Base-by-base conservation (phyloP, 176 grass and related monocot genomes). In the Themeda triandra region DNA sequence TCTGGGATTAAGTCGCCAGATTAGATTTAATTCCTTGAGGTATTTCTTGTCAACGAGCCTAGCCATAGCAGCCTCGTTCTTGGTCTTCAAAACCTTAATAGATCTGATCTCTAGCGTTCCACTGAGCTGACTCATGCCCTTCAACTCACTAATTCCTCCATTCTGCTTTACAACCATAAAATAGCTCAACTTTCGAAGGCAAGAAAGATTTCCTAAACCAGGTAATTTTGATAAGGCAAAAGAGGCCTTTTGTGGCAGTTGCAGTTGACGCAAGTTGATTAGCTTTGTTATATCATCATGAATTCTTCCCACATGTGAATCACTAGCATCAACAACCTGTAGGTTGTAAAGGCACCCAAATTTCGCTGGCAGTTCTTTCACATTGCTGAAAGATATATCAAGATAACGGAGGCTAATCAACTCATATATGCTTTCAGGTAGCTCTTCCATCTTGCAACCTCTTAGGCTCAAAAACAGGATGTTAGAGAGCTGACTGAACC, bases 171-270 rank as follows among this genome's bases (percentile, higher is more conserved):
- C 41, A 30, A 86, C 59, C 24, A 21, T 56, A 36, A 85, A 90
- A 37, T 76, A 31, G 0, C 36, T 62, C 35, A 90, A 77, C 4
- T 86, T 25, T 37, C 59, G 62, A 29, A 90, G 88, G 46, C 49
- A 63, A n/a, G 83, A 81, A 17, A 90, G 60, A 77, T 87, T 87
- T 25, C 85, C 75, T 58, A 91, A 75, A 8, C 81, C 74, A 18
- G 3, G 48, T 63, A 91, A 33, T 69, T 28, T 65, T 6, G 80
- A 73, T 63, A 87, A 30, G 23, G 35, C n/a, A 0, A 17, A 3
- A 58, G 66, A 59, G 23, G n/a, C n/a, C 13, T 32, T 8, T 2
- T 2, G 0, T 25, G 68, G 68, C 21, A 71, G 23, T 25, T 1
- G 37, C 25, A 71, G 10, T 13, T 42, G 36, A 39, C 37, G 68